phyloP scores from a whole-genome alignment of 75 land plant genomes.

The Pinus albicaulis region DNA sequence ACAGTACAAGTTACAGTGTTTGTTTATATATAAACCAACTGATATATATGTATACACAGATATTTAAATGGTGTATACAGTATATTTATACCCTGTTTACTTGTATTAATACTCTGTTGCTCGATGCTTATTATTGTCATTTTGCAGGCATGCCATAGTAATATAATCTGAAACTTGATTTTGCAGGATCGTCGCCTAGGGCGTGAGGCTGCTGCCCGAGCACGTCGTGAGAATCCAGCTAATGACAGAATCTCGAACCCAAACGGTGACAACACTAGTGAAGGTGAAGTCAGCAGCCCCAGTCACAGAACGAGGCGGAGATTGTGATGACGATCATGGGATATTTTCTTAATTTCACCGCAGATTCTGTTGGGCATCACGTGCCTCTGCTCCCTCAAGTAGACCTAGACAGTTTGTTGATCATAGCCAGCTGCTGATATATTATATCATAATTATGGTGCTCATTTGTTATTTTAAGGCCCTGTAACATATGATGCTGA shows the following conservation, averaged over 20 bases:
- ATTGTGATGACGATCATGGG: background rate
- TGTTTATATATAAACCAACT: too few species aligned
- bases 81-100: too few species aligned
- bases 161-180: background rate
- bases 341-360: background rate
- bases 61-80: too few species aligned
- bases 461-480: background rate
- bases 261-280: slow-evolving; percentile 1
- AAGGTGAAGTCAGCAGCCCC: slow-evolving; percentile 6
- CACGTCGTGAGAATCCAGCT: slow-evolving; percentile 5
- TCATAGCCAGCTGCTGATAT: background rate
- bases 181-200: slow-evolving; percentile 2
- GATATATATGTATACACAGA: too few species aligned
- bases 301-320: slow-evolving; percentile 11
- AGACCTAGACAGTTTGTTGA: background rate
- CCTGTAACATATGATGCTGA: slow-evolving; percentile 6
- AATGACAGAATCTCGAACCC: background rate
- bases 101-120: too few species aligned
- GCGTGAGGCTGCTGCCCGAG: slow-evolving; percentile 8
- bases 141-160: background rate
- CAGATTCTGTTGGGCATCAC: too few species aligned
- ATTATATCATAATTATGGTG: background rate
- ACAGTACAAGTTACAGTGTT: too few species aligned
- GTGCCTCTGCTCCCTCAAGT: background rate
- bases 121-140: too few species aligned